Evolutionary conservation across 169 alveolate genomes (phyloP), one percentile per base, ranked within the genome.

Genomic region (Cryptosporidium parvum): DNA sequence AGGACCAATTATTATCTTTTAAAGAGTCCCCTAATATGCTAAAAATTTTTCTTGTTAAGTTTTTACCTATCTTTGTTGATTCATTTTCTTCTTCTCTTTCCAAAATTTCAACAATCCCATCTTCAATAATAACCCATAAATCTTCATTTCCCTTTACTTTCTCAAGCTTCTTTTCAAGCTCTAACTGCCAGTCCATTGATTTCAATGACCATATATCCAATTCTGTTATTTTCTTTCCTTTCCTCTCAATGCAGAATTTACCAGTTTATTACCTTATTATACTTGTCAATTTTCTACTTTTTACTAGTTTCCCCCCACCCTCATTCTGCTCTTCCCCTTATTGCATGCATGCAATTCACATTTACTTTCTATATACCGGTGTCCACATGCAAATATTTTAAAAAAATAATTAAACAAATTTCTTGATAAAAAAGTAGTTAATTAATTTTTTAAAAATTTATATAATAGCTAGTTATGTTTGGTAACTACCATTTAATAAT

Each of bases 141-240:
- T 67, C 75, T 35, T 59, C 75, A 42, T 42, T 80, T 8, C 42
- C 45, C n/a, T 80, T 44, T 26, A 44, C 75, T 31, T 59, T 80
- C 26, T 80, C 75, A 26, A 80, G 62, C 51, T 65, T 80, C 52
- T 48, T 37, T 59, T 80, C 80, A 62, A 80, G 89, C 59, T 80
- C 80, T 12, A 62, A 10, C 65, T 80, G 89, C 89, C 89, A 80
- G 42, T 37, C 45, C 89, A 80, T 80, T 62, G 89, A 37, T 80
- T 31, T 35, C n/a, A 33, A 29, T 44, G 10, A 23, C 52, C 72
- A 65, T 65, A 65, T 65, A 65, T 65, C 16, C 16, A 37, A 56
- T 56, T 56, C 37, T 56, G 9, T 35, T 26, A 65, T 37, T 65
- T 37, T 29, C 21, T 65, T 65, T 37, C 72, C 44, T 35, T 31